Percentiles rank a stretch among this genome's conserved stretches.
Conservation (phyloP, 2,329 filamentous ascomycete species). For the Geosmithia flava region DNA sequence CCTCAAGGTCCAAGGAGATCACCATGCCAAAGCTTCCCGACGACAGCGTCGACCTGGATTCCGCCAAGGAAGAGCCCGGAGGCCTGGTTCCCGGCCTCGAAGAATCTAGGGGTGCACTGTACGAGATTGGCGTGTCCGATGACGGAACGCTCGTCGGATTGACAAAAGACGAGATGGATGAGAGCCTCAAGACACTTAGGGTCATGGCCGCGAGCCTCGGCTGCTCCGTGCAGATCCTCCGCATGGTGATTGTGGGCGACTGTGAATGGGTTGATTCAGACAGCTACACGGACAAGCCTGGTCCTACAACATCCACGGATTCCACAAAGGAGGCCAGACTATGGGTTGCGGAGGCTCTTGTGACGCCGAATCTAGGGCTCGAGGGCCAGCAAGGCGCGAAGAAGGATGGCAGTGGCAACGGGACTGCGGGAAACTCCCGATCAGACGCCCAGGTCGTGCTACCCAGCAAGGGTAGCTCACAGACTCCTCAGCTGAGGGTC, state of each 20-base stretch:
- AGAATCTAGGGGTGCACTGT: constrained; percentile 84
- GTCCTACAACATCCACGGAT: constrained; percentile 7
- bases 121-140: constrained; percentile 93
- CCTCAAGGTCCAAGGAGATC: constrained; percentile 62
- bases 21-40: constrained; percentile 67
- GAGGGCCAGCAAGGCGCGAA: constrained; percentile 4
- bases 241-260: constrained; percentile 72
- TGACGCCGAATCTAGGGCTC: constrained; percentile 57
- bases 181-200: constrained; percentile 73
- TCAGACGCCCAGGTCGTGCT: constrained; percentile 4
- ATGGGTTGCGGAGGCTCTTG: constrained; percentile 81
- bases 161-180: constrained; percentile 80
- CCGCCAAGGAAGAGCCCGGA: constrained; percentile 30
- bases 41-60: constrained; percentile 32
- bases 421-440: neutral
- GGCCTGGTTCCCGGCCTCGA: constrained; percentile 70
- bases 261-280: constrained; percentile 57
- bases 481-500: constrained; percentile 66
- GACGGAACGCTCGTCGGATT: constrained; percentile 85
- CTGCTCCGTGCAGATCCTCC: constrained; percentile 69
- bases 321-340: constrained; percentile 38
- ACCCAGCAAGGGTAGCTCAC: constrained; percentile 33
- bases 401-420: neutral
- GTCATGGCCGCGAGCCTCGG: constrained; percentile 90
- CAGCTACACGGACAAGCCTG: constrained; percentile 14